Evolutionary conservation across 805 yeast species (phyloP), one percentile per base, ranked within the genome.

Genomic region (Cyberlindnera galapagoensis): DNA sequence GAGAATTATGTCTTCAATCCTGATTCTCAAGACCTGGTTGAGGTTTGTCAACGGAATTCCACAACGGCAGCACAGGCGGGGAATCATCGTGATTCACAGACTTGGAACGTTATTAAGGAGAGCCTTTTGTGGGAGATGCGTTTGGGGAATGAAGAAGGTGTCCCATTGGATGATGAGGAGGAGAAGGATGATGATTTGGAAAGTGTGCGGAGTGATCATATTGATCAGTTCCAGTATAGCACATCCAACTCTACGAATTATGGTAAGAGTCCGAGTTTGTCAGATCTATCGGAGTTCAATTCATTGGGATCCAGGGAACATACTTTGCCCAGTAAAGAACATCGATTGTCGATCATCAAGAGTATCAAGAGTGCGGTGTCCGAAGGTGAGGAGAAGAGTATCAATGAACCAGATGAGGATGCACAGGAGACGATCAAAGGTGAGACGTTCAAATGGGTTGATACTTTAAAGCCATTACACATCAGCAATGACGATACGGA

Each of bases 91-190:
- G 81, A 76, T 34, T 63, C 77, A 33, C 83, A 76, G 46, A 66
- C 74, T 1, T 80, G 87, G 87, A 56, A 67, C 38, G 64, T 76
- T 4, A 54, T 79, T 5, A 69, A 71, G 10, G 70, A 69, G 21
- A 59, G 75, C 18, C 53, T 77, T 4, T 50, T 55, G 3, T 57
- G 67, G 55, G 59, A 52, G 25, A 14, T 41, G 9, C 38, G 43
- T 18, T 24, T 46, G 11, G 39, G 27, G 8, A 18, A 36, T 7
- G 40, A 46, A 5, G 15, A 34, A 12, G 18, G 14, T 8, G 27
- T 13, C 12, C 14, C 13, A 4, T 27, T 26, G 4, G 10, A 15
- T 7, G 23, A 11, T 5, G 30, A 28, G 10, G 31, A 22, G 9
- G 10, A 20, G 13, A 12, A 36, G 12, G 24, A 32, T 12, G 31